These are phyloP conservation scores for Rubia peregrina DNA, from an alignment of 305 asterid genomes.

Conservation along the genomic window DNA sequence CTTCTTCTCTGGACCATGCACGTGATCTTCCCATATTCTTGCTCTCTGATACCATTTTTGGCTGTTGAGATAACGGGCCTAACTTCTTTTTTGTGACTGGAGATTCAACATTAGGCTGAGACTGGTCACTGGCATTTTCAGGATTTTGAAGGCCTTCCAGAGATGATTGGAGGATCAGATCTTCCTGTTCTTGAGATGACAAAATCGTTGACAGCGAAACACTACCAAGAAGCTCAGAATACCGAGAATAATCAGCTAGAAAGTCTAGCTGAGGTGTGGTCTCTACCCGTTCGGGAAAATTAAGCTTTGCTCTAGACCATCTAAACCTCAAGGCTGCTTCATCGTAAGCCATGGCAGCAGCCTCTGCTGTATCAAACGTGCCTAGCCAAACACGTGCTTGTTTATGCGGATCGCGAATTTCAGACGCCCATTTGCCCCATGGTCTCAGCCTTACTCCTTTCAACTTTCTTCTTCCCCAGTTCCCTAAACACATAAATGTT, in stretches of 20 bases:
- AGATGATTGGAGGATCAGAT: background rate
- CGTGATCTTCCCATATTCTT: background rate
- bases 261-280: slow-evolving; percentile 11
- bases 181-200: slow-evolving; percentile 4
- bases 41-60: background rate
- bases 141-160: background rate
- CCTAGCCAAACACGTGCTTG: slow-evolving; percentile 82
- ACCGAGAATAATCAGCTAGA: background rate
- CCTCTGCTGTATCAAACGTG: slow-evolving; percentile 67
- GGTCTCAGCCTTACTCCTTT: slow-evolving; percentile 82
- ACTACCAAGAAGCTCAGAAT: slow-evolving; percentile 26
- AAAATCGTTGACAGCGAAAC: background rate
- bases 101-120: too few species aligned
- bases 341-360: slow-evolving; percentile 72
- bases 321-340: slow-evolving; percentile 73
- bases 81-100: too few species aligned
- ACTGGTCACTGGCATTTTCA: too few species aligned
- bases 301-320: slow-evolving; percentile 75
- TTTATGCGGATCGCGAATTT: slow-evolving; percentile 73
- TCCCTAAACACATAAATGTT: slow-evolving; percentile 12
- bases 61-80: background rate
- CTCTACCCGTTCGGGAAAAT: slow-evolving; percentile 62
- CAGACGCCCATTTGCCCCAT: slow-evolving; percentile 85
- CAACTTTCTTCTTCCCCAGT: slow-evolving; percentile 46
- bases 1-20: background rate